These are phyloP conservation scores for Ilyonectria robusta DNA, from an alignment of 2,329 filamentous ascomycete species.

Conservation along the genomic window DNA sequence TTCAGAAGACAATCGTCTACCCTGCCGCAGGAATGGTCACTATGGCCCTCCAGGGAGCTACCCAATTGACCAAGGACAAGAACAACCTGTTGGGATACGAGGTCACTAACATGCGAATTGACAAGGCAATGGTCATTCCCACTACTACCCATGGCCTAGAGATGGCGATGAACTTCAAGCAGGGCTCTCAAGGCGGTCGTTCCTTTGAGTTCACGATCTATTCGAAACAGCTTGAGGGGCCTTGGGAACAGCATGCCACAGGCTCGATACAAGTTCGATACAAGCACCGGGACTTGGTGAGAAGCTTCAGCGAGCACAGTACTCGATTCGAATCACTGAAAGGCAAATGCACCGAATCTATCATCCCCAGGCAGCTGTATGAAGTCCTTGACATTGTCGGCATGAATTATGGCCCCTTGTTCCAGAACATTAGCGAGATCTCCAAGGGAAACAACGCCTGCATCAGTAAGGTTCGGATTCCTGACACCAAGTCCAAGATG, in stretches of 20 bases:
- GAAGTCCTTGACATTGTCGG: slow-evolving; percentile 65
- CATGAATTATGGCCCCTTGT: slow-evolving; percentile 65
- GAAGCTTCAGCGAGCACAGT: slow-evolving; percentile 39
- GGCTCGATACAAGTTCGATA: slow-evolving; percentile 51
- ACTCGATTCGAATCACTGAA: slow-evolving; percentile 44
- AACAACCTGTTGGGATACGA: slow-evolving; percentile 55
- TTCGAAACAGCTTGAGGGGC: slow-evolving; percentile 57
- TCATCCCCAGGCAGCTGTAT: slow-evolving; percentile 64
- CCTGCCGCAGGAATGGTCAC: slow-evolving; percentile 65
- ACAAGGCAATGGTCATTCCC: slow-evolving; percentile 67
- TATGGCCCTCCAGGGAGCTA: slow-evolving; percentile 64
- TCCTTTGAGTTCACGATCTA: slow-evolving; percentile 60
- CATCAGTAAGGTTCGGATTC: slow-evolving; percentile 58
- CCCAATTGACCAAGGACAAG: slow-evolving; percentile 53
- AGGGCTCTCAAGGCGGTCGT: slow-evolving; percentile 19
- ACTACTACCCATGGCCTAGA: slow-evolving; percentile 63
- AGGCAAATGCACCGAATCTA: slow-evolving; percentile 48
- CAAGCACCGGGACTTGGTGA: slow-evolving; percentile 36
- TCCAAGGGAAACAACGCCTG: slow-evolving; percentile 52
- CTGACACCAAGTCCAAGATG: slow-evolving; percentile 67
- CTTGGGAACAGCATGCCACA: slow-evolving; percentile 61
- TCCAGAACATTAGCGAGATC: slow-evolving; percentile 62
- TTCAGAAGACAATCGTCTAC: slow-evolving; percentile 65
- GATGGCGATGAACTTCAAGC: slow-evolving; percentile 62
- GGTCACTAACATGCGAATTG: slow-evolving; percentile 62